phyloP scores from a whole-genome alignment of 2,329 filamentous ascomycete genomes.

The Thelonectria rubi region DNA sequence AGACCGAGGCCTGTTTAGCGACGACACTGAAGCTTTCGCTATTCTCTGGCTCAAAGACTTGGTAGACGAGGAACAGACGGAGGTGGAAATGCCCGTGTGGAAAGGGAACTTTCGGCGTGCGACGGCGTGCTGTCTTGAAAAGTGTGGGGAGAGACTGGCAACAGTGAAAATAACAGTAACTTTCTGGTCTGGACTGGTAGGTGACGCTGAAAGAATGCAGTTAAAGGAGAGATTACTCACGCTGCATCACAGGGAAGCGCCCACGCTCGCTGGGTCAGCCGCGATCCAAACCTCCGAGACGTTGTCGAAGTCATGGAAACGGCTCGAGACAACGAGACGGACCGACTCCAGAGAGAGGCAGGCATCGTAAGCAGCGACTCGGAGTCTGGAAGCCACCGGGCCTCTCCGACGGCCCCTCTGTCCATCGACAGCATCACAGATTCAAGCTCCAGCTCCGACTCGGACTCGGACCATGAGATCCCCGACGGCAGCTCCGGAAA shows the following conservation, averaged over 20 bases:
- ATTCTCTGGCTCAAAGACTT: conserved; percentile 77
- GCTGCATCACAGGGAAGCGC: conserved; percentile 44
- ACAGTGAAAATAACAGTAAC: conserved; percentile 53
- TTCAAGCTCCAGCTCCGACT: conserved; percentile 41
- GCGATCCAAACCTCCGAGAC: conserved; percentile 47
- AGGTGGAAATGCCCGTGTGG: conserved; percentile 70
- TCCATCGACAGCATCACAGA: conserved; percentile 37
- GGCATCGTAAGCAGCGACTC: conserved; percentile 46
- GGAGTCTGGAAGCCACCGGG: conserved; percentile 29
- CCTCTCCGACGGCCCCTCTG: conserved; percentile 16
- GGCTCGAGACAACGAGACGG: conserved; percentile 47
- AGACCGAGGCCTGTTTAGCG: conserved; percentile 52
- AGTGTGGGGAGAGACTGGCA: conserved; percentile 58
- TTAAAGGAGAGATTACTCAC: conserved; percentile 7
- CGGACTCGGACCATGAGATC: conserved; percentile 45
- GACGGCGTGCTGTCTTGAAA: conserved; percentile 55
- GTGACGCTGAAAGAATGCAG: background rate
- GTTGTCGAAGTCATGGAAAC: conserved; percentile 59
- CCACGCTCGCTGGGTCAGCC: conserved; percentile 48
- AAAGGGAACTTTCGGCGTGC: conserved; percentile 62
- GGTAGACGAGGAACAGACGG: conserved; percentile 70
- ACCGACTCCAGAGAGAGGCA: conserved; percentile 47
- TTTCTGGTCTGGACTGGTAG: conserved; percentile 50
- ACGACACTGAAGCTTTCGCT: conserved; percentile 68
- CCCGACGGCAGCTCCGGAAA: conserved; percentile 50